Percentiles rank a stretch among this genome's conserved stretches.
Evolutionary conservation across 2,329 filamentous ascomycete genomes (phyloP).

Genomic region (Venturia carpophila): DNA sequence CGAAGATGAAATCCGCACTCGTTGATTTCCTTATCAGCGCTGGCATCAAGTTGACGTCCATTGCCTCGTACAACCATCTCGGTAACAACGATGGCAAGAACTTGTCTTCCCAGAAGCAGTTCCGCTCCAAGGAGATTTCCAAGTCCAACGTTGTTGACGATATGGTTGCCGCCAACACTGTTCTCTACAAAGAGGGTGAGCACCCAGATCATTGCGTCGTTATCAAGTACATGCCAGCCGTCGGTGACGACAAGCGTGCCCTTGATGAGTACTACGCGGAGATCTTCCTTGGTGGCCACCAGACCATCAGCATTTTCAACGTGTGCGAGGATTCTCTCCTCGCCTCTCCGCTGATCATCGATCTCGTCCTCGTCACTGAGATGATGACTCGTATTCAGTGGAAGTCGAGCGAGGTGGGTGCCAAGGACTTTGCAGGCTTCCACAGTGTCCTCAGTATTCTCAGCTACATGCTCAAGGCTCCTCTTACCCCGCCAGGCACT

Average conservation of each 20-base stretch:
- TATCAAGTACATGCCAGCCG: conserved; percentile 99
- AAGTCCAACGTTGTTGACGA: conserved; percentile 99
- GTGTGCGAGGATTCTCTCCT: conserved; percentile 97
- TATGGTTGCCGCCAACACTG: conserved; percentile 93
- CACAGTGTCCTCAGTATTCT: conserved; percentile 94
- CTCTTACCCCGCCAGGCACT: conserved; percentile 85
- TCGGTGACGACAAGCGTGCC: conserved; percentile 97
- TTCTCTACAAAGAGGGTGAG: conserved; percentile 86
- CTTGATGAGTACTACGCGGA: conserved; percentile 98
- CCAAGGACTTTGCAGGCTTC: conserved; percentile 78
- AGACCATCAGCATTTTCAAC: conserved; percentile 97
- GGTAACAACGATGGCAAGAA: conserved; percentile 99
- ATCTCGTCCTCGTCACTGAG: conserved; percentile 85
- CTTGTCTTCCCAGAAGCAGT: conserved; percentile 92
- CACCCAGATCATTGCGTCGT: conserved; percentile 98
- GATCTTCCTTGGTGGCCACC: conserved; percentile 97
- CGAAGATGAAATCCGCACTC: conserved; percentile 99
- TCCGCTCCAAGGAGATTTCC: conserved; percentile 99
- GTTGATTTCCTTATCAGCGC: conserved; percentile 98
- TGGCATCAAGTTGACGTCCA: conserved; percentile 96
- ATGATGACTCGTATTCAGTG: conserved; percentile 98
- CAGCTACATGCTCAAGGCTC: conserved; percentile 98
- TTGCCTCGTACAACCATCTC: conserved; percentile 98
- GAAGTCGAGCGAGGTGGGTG: conserved; percentile 54
- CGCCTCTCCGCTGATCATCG: conserved; percentile 93